Conservation (phyloP, 2,329 filamentous ascomycete genomes). For the Teratosphaeria nubilosa region DNA sequence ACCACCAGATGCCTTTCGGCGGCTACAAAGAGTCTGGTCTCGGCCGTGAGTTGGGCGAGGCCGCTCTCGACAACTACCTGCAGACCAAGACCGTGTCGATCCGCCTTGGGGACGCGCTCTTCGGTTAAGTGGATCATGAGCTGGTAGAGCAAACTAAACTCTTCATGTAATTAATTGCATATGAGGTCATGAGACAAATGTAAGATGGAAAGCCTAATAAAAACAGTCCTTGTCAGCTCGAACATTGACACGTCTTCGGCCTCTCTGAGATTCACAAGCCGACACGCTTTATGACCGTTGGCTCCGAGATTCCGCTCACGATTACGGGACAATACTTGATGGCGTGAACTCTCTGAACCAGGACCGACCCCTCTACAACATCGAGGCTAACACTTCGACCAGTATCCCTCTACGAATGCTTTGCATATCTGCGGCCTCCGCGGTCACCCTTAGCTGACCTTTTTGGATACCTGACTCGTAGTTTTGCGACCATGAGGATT, state of each 20-base stretch:
- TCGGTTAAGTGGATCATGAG: conserved; percentile 29
- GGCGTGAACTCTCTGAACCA: not conserved
- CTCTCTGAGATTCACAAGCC: no score
- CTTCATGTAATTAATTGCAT: conserved; percentile 12
- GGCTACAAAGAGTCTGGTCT: conserved; percentile 42
- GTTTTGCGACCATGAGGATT: not conserved
- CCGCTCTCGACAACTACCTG: conserved; percentile 30
- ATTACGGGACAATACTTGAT: not conserved
- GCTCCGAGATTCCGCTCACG: no score
- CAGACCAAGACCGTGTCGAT: conserved; percentile 33
- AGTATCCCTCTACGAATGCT: not conserved
- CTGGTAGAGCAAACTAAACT: not conserved
- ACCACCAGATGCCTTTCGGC: conserved; percentile 52
- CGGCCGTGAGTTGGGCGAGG: conserved; percentile 41
- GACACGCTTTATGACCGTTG: no score
- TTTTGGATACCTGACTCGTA: not conserved
- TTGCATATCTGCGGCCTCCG: not conserved
- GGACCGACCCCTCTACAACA: not conserved
- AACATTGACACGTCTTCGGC: not conserved
- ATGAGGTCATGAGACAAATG: conserved; percentile 11
- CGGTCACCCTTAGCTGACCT: not conserved
- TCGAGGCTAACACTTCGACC: not conserved
- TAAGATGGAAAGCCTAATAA: not conserved
- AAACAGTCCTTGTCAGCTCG: not conserved
- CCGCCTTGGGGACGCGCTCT: conserved; percentile 40